Conservation (phyloP, 2,329 filamentous ascomycete species). For the Nigrospora oryzae region DNA sequence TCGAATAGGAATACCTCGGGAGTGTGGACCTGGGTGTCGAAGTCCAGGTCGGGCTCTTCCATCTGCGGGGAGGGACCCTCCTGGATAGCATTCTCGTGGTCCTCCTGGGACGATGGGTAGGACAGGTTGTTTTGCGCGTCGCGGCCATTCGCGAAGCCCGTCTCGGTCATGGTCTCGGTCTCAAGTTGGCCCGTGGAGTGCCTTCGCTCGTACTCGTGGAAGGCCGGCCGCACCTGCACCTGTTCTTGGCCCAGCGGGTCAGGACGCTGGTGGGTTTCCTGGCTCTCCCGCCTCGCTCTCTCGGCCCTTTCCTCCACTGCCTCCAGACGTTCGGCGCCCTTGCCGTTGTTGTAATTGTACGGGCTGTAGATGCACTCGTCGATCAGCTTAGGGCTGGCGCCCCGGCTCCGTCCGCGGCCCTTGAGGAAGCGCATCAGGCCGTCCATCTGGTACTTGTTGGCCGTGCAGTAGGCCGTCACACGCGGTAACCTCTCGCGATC, state of each 20-base stretch:
- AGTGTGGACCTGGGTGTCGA: conserved; percentile 82
- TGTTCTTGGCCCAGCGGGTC: background rate
- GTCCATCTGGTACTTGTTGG: conserved; percentile 85
- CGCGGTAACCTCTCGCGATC: conserved; percentile 80
- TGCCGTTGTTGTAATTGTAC: conserved; percentile 61
- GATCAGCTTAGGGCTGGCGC: conserved; percentile 81
- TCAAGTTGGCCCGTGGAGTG: conserved; percentile 66
- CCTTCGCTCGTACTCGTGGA: conserved; percentile 51
- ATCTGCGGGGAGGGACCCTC: conserved; percentile 22
- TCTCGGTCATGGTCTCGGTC: conserved; percentile 17
- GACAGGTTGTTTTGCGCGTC: conserved; percentile 25
- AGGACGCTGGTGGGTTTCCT: background rate
- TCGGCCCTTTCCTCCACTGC: conserved; percentile 18
- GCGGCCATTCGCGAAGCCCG: conserved; percentile 15
- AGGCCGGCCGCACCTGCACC: conserved; percentile 21
- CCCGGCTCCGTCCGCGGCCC: conserved; percentile 66
- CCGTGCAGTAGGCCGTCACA: conserved; percentile 95
- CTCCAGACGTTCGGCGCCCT: conserved; percentile 26
- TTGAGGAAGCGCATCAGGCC: conserved; percentile 87
- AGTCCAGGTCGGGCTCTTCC: conserved; percentile 47
- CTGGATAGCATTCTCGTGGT: conserved; percentile 20
- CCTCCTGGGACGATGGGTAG: conserved; percentile 12
- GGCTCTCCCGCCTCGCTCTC: conserved; percentile 9
- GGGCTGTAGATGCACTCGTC: conserved; percentile 98
- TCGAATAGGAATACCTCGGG: conserved; percentile 95